Evolutionary conservation across 2,329 filamentous ascomycete species (phyloP).

Genomic region (Emericellopsis atlantica): DNA sequence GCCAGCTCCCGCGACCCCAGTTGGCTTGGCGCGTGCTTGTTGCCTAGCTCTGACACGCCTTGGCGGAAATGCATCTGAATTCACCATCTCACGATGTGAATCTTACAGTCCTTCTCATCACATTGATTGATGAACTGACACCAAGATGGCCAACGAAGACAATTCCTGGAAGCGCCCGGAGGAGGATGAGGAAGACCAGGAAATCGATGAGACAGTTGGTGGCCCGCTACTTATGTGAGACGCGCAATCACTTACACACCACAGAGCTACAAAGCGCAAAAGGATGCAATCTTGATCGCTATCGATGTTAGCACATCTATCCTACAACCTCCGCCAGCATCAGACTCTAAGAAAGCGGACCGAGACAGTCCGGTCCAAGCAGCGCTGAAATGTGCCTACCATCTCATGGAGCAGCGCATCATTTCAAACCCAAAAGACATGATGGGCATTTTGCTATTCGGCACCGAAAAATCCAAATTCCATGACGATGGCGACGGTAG

Average conservation of each 20-base stretch:
- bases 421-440: conserved; percentile 94
- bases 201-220: conserved; percentile 49
- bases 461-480: conserved; percentile 75
- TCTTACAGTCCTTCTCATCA: not conserved
- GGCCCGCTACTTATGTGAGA: not conserved
- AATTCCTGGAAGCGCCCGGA: conserved; percentile 36
- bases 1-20: conserved; percentile 1
- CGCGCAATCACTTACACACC: conserved; percentile 3
- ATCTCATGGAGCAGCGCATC: conserved; percentile 95
- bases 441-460: conserved; percentile 91
- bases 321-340: conserved; percentile 53
- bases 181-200: conserved; percentile 51
- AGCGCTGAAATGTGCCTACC: conserved; percentile 85
- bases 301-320: conserved; percentile 88
- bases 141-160: conserved; percentile 17
- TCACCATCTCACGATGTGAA: not conserved
- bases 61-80: not conserved
- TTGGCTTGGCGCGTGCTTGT: conserved; percentile 1
- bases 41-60: conserved; percentile 3
- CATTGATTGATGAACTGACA: too few species aligned
- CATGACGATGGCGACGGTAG: conserved; percentile 51
- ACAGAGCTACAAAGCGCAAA: conserved; percentile 79
- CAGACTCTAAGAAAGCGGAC: conserved; percentile 62
- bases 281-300: conserved; percentile 96
- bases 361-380: conserved; percentile 68